A percentile compares a stretch with the other conserved stretches of the same genome.
Conservation (phyloP, 2,329 filamentous ascomycete species). For the Xylariales sp. region DNA sequence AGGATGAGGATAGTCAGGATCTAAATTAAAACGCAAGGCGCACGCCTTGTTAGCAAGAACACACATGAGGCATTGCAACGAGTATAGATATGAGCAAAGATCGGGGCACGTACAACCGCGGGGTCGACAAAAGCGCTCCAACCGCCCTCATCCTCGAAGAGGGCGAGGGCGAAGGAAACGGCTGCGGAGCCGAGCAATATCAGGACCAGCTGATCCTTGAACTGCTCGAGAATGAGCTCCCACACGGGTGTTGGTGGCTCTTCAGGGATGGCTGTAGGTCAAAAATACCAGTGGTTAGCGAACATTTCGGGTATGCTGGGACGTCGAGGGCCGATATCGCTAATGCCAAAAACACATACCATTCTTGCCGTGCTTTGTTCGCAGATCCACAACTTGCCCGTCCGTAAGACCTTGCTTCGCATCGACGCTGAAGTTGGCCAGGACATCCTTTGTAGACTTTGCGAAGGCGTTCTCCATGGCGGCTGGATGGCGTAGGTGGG, state of each 20-base stretch:
- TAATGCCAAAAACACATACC: constrained; percentile 42
- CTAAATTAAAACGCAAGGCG: no score
- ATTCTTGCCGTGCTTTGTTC: constrained; percentile 62
- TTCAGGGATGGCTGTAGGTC: constrained; percentile 59
- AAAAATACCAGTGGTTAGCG: constrained; percentile 3
- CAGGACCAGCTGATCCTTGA: constrained; percentile 97
- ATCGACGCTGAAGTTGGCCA: constrained; percentile 55
- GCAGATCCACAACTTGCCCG: constrained; percentile 50
- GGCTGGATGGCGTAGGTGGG: no score
- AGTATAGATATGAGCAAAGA: no score
- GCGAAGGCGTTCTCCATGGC: constrained; percentile 62
- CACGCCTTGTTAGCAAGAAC: no score
- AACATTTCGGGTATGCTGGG: not conserved
- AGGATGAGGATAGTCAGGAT: constrained; percentile 96
- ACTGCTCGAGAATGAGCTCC: constrained; percentile 96
- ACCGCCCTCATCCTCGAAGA: constrained; percentile 89
- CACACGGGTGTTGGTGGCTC: constrained; percentile 94
- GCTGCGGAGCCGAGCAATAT: constrained; percentile 91
- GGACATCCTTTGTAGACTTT: constrained; percentile 52
- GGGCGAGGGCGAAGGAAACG: constrained; percentile 86
- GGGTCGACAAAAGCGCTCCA: constrained; percentile 98
- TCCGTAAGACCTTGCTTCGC: constrained; percentile 51
- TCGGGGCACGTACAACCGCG: constrained; percentile 67
- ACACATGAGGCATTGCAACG: no score
- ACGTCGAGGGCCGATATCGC: constrained; percentile 7